Percentiles rank a stretch among this genome's conserved stretches.
These are phyloP conservation scores for Lonicera japonica DNA, from an alignment of 129 eudicot species.

Conservation along the genomic window DNA sequence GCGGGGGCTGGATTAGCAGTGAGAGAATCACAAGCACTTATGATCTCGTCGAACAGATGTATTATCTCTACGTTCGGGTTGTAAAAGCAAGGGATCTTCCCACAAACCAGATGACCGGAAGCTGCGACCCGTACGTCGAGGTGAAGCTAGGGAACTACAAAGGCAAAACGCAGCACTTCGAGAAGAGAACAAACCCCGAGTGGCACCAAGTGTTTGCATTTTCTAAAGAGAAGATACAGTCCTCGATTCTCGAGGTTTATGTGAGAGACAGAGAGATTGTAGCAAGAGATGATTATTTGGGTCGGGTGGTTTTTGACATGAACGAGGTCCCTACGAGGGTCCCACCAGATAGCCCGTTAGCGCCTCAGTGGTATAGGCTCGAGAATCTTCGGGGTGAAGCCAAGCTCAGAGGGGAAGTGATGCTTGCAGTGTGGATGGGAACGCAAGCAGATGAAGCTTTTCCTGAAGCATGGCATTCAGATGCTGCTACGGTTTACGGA, in stretches of 20 bases:
- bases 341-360: conserved; percentile 65
- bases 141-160: conserved; percentile 54
- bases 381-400: conserved; percentile 36
- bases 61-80: conserved; percentile 57
- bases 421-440: conserved; percentile 71
- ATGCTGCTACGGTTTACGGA: conserved; percentile 60
- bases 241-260: conserved; percentile 43
- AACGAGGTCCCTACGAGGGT: conserved; percentile 56
- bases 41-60: conserved; percentile 68
- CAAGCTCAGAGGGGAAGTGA: conserved; percentile 47
- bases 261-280: conserved; percentile 47
- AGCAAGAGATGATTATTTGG: conserved; percentile 52
- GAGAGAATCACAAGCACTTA: conserved; percentile 77
- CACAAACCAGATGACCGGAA: conserved; percentile 46
- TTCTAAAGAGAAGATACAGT: conserved; percentile 43
- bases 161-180: conserved; percentile 57
- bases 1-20: conserved; percentile 78
- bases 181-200: conserved; percentile 51
- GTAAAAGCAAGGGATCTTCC: conserved; percentile 58
- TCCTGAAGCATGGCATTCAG: conserved; percentile 68
- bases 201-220: conserved; percentile 70
- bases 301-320: conserved; percentile 46
- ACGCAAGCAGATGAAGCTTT: conserved; percentile 65
- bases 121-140: conserved; percentile 54
- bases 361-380: conserved; percentile 61